Percentiles rank a stretch among this genome's conserved stretches.
Evolutionary conservation across 192 early-diverging fungal species (phyloP).

Genomic region (Backusella westeae): DNA sequence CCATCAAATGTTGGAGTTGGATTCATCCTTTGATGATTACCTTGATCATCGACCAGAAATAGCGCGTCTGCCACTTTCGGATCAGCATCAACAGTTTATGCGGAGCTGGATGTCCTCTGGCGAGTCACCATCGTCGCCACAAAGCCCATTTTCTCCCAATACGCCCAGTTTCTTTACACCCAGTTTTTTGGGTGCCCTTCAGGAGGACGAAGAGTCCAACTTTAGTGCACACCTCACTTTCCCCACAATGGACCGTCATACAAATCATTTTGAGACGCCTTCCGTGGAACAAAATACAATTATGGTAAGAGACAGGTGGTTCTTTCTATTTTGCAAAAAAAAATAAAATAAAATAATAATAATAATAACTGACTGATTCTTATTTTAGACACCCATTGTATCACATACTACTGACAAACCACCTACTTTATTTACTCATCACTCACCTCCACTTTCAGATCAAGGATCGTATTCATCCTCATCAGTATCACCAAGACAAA

Average conservation of each 20-base stretch:
- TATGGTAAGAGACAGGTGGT: slow-evolving; percentile 13
- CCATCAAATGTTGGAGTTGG: slow-evolving; percentile 8
- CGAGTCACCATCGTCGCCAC: background rate
- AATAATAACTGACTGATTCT: background rate
- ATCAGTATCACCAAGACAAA: slow-evolving; percentile 4
- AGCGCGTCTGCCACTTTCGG: background rate
- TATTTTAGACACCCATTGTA: background rate
- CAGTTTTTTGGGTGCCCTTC: slow-evolving; percentile 63
- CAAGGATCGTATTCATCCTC: slow-evolving; percentile 10
- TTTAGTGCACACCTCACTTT: background rate
- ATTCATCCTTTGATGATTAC: background rate
- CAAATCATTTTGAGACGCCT: background rate
- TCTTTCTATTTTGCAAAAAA: background rate
- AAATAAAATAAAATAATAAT: too few relatives aligned
- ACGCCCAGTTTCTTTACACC: slow-evolving; percentile 75
- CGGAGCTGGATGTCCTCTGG: slow-evolving; percentile 28
- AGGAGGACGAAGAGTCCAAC: slow-evolving; percentile 32
- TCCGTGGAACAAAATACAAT: slow-evolving; percentile 8
- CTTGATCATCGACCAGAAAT: background rate
- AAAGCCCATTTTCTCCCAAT: slow-evolving; percentile 36
- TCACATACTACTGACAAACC: background rate
- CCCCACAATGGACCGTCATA: background rate
- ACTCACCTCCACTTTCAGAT: background rate
- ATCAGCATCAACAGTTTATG: background rate
- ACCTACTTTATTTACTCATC: background rate